Base-by-base conservation (phyloP, 2,329 filamentous ascomycete genomes). In the Teratosphaeriaceae sp. region DNA sequence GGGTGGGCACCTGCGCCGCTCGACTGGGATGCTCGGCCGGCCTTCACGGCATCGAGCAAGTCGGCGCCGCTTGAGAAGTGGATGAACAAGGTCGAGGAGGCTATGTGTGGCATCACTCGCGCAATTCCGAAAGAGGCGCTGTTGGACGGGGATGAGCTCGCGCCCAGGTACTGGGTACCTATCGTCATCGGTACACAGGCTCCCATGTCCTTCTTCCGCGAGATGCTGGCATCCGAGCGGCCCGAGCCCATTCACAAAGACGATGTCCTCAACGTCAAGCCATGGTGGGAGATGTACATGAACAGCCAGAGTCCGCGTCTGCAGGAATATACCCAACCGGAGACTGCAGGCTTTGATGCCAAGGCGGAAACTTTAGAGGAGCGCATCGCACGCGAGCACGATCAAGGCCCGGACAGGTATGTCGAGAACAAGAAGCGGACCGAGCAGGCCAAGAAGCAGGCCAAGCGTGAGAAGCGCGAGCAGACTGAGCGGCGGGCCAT, bases 1-100 rank as follows among this genome's bases (percentile, higher is more conserved):
- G 58, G 67, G 6, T 67, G 65, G 59, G 56, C 67, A 20, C 70
- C 71, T 2, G 61, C 72, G 18, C 70, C 70, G 2, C 58, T 69
- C 15, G 64, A 72, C 19, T 75, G 73, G 73, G 61, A 67, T 20
- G 54, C 48, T 8, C 63, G 59, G 19, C 52, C 55, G 2, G 51
- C 46, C 2, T 64, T 61, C 37, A 45, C 50, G 7, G 46, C 48
- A 11, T 38, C 47, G n/a, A 52, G 56, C n/a, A 53, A 45, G 20
- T 44, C 38, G 15, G 45, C 48, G 9, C 46, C 51, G 20, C 58
- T 64, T 18, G 47, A 57, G 15, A 23, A 40, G 5, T 64, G 61
- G 61, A 24, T 59, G 2, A 42, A 50, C 9, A 38, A 40, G 5
- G 34, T 18, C 15, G n/a, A n/a, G 3, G n/a, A n/a, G 12, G 35